Evolutionary conservation across 2,329 filamentous ascomycete species (phyloP).

Genomic region (Didymella lethalis): DNA sequence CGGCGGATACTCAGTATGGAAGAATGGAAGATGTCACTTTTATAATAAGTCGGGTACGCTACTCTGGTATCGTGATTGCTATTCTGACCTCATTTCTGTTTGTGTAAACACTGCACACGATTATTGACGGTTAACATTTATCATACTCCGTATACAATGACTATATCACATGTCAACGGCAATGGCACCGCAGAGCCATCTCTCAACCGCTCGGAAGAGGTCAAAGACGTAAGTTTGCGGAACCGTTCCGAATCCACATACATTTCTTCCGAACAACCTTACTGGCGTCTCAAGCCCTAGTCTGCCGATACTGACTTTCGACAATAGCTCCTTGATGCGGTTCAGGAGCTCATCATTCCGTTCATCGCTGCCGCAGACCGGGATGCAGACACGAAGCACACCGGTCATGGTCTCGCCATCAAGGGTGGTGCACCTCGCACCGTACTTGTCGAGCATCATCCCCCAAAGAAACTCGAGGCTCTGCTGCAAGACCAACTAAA

Average conservation of each 20-base stretch:
- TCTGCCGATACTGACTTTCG: constrained; percentile 10
- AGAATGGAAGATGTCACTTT: constrained; percentile 25
- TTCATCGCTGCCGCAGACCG: constrained; percentile 76
- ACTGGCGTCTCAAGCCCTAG: constrained; percentile 17
- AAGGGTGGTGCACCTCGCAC: constrained; percentile 64
- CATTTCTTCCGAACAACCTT: constrained; percentile 8
- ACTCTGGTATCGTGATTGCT: constrained; percentile 7
- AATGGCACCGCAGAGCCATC: constrained; percentile 28
- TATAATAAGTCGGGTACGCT: constrained; percentile 12
- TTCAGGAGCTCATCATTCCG: constrained; percentile 72
- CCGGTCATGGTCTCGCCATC: constrained; percentile 66
- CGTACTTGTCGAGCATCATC: constrained; percentile 55
- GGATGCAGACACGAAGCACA: constrained; percentile 62
- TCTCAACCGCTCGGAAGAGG: constrained; percentile 48
- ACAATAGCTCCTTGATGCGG: constrained; percentile 69
- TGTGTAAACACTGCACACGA: background rate
- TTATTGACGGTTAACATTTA: too few species aligned
- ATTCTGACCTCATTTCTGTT: constrained; percentile 6
- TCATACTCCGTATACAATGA: background rate
- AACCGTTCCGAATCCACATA: constrained; percentile 7
- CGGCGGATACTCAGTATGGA: constrained; percentile 15
- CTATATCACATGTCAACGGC: constrained; percentile 11
- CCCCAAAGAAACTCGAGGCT: constrained; percentile 53
- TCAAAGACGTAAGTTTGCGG: constrained; percentile 46
- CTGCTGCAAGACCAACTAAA: constrained; percentile 48